A percentile compares a stretch with the other conserved stretches of the same genome.
Conservation (phyloP, 805 yeast genomes). For the Saccharomycopsis fermentans region DNA sequence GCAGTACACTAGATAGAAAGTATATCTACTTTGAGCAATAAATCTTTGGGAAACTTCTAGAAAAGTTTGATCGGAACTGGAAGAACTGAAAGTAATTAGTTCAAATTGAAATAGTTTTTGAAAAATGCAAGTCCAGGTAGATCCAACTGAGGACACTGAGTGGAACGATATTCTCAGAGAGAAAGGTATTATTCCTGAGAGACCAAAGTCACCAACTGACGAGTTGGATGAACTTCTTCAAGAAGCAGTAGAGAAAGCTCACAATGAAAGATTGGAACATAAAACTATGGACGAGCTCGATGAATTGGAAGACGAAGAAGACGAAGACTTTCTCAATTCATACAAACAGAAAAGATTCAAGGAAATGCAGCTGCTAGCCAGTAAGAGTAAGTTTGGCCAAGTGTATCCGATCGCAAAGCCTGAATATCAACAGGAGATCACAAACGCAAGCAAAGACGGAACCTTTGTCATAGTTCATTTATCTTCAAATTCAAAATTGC, state of each 20-base stretch:
- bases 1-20: too few relatives aligned
- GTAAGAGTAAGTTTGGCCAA: conserved; percentile 54
- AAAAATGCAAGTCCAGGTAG: conserved; percentile 60
- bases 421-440: conserved; percentile 78
- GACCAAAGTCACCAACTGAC: conserved; percentile 80
- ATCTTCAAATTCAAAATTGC: conserved; percentile 56
- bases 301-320: conserved; percentile 85
- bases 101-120: neutral
- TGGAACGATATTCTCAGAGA: conserved; percentile 94
- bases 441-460: conserved; percentile 51
- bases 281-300: conserved; percentile 74
- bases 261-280: conserved; percentile 71
- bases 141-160: conserved; percentile 94
- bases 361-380: conserved; percentile 55
- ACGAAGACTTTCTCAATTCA: conserved; percentile 73
- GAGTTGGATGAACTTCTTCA: conserved; percentile 81
- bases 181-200: conserved; percentile 87
- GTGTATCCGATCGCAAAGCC: conserved; percentile 76
- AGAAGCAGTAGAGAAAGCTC: conserved; percentile 69
- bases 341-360: conserved; percentile 70
- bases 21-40: too few relatives aligned
- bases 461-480: conserved; percentile 68
- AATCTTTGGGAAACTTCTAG: too few relatives aligned
- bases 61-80: too few relatives aligned
- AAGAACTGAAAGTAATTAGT: too few relatives aligned